phyloP scores from a whole-genome alignment of 768 basidiomycete species.

The Mycena capillaripes region DNA sequence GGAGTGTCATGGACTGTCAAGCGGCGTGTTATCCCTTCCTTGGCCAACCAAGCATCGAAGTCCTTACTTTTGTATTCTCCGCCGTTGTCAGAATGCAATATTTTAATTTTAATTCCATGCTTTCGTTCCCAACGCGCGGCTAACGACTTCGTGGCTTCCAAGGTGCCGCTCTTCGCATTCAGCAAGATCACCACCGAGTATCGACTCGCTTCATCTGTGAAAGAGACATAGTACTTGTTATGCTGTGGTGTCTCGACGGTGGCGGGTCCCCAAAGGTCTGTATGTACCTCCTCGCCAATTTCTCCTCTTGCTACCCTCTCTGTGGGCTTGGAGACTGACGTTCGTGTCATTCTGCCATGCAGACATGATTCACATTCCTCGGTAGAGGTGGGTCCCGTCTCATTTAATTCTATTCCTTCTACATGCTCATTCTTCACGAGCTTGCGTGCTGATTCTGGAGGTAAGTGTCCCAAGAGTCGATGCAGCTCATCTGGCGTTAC shows the following conservation, averaged over 20 bases:
- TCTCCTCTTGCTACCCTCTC: constrained; percentile 32
- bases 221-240: too few relatives aligned
- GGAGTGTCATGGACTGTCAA: too few relatives aligned
- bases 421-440: constrained; percentile 42
- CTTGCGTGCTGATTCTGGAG: constrained; percentile 34
- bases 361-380: constrained; percentile 46
- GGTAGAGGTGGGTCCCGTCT: constrained; percentile 24
- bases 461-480: constrained; percentile 43
- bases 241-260: too few relatives aligned
- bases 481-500: constrained; percentile 41
- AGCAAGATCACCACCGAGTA: constrained; percentile 42
- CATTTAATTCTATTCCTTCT: constrained; percentile 42
- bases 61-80: constrained; percentile 43
- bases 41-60: constrained; percentile 36
- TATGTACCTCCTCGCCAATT: constrained; percentile 49
- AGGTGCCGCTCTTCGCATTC: constrained; percentile 42
- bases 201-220: too few relatives aligned
- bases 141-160: constrained; percentile 41
- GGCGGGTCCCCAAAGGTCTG: constrained; percentile 53
- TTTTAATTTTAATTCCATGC: constrained; percentile 40
- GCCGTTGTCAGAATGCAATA: constrained; percentile 45
- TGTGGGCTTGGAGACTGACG: constrained; percentile 41
- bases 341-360: constrained; percentile 44
- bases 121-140: constrained; percentile 44
- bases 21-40: constrained; percentile 33